Evolutionary conservation across 1,284 basidiomycete genomes (phyloP), one percentile per base, ranked within the genome.

Genomic region (Ustilago bromivora): DNA sequence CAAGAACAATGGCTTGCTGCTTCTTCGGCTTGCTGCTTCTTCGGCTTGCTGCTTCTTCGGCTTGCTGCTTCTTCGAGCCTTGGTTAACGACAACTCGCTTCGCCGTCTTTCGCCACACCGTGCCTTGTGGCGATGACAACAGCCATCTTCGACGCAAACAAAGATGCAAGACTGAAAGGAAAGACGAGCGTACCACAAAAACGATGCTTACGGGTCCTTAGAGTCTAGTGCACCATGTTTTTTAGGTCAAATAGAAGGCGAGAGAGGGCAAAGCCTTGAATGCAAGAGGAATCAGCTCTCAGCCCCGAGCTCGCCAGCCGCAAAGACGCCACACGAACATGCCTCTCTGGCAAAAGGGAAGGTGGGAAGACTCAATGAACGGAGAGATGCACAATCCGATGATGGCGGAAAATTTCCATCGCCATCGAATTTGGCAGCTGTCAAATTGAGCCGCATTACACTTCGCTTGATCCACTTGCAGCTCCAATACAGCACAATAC

Each of bases 391-490:
- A 71, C 15, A 13, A 0, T 53, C 46, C 70, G 70, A 71, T 71
- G 70, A 43, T 28, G 52, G 38, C 38, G 60, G 49, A 1, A 7
- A 40, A 46, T 56, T 62, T 62, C 63, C 70, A 51, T 49, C 56
- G 52, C 47, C 60, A 71, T 71, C 70, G 70, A 63, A 46, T 2
- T 52, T 71, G 70, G 64, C 70, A 66, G 70, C 70, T 71, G 70
- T 71, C 70, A 66, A 63, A 36, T 31, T 38, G 19, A 28, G 49
- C 49, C 2, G 28, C 13, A 51, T 34, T 51, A 31, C 28, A 51
- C n/a, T 28, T 51, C 13, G 49, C 49, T 51, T 51, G 3, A 51
- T 2, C 9, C 11, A 6, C 15, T 32, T 51, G 28, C 40, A 40
- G 40, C 38, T 31, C n/a, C 15, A 40, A 57, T 57, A 43, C 28